Evolutionary conservation across 306 rosid species (phyloP).

Genomic region (Dalbergia oliveri): DNA sequence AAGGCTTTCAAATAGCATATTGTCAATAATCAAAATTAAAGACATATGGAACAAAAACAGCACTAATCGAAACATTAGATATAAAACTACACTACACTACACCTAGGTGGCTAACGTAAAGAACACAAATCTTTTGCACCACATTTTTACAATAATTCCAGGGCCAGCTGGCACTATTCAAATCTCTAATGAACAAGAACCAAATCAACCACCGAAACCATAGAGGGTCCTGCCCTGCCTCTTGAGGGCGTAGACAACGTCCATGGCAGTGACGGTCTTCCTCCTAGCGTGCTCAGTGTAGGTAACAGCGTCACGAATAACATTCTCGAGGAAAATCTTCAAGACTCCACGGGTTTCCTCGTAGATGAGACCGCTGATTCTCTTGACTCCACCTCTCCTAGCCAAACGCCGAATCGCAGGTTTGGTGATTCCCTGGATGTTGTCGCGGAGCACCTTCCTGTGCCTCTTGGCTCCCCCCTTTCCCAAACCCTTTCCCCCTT

Average conservation of each 20-base stretch:
- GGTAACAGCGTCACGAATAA: slow-evolving; percentile 53
- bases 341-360: slow-evolving; percentile 59
- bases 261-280: slow-evolving; percentile 66
- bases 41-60: neutral
- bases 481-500: slow-evolving; percentile 67
- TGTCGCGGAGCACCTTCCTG: slow-evolving; percentile 54
- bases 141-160: neutral
- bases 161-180: no score
- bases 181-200: neutral
- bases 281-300: slow-evolving; percentile 61
- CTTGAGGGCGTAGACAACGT: slow-evolving; percentile 57
- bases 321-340: slow-evolving; percentile 53
- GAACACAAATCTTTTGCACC: neutral
- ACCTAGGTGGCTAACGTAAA: neutral
- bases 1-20: neutral
- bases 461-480: slow-evolving; percentile 66
- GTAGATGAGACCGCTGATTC: slow-evolving; percentile 57
- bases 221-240: slow-evolving; percentile 61
- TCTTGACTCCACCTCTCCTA: slow-evolving; percentile 56
- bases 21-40: neutral
- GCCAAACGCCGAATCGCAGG: slow-evolving; percentile 57
- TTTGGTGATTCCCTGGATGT: slow-evolving; percentile 58
- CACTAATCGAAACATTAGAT: neutral
- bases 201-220: slow-evolving; percentile 58
- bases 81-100: neutral